Evolutionary conservation across 1,284 basidiomycete genomes (phyloP).

Genomic region (Neolentinus lepideus): DNA sequence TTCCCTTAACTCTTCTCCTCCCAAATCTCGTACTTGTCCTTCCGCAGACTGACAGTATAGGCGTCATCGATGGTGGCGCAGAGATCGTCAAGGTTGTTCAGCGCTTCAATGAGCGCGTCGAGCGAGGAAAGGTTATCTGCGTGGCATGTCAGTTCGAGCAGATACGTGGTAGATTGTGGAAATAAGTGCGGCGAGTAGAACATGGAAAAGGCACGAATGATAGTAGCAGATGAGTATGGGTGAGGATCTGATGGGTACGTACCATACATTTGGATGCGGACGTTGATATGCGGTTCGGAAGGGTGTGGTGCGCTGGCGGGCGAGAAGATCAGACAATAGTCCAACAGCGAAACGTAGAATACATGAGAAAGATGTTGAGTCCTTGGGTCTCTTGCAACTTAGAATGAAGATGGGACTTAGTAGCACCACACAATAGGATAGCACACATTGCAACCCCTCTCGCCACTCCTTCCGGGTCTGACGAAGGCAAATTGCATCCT

Average conservation of each 20-base stretch:
- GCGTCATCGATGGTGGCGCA: conserved; percentile 61
- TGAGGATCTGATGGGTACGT: conserved; percentile 33
- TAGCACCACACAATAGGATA: too few species aligned
- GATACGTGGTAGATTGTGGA: too few species aligned
- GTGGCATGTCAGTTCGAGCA: background rate
- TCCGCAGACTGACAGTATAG: conserved; percentile 53
- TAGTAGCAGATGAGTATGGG: background rate
- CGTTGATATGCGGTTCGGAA: conserved; percentile 92
- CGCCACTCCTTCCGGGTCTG: too few species aligned
- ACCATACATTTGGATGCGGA: conserved; percentile 99
- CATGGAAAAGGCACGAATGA: conserved; percentile 2
- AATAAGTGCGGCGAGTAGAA: too few species aligned
- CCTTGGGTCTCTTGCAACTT: too few species aligned
- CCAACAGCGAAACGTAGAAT: too few species aligned
- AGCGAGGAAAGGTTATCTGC: conserved; percentile 77
- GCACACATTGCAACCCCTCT: too few species aligned
- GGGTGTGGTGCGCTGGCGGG: conserved; percentile 93
- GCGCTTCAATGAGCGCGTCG: conserved; percentile 66
- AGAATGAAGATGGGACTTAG: too few species aligned
- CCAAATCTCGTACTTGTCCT: conserved; percentile 55
- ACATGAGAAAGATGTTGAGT: too few species aligned
- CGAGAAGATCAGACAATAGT: too few species aligned
- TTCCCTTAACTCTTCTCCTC: conserved; percentile 49
- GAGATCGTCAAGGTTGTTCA: conserved; percentile 70
- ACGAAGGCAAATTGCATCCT: too few species aligned